phyloP scores from a whole-genome alignment of 495 filamentous ascomycete genomes.

The Xylaria intraflava region DNA sequence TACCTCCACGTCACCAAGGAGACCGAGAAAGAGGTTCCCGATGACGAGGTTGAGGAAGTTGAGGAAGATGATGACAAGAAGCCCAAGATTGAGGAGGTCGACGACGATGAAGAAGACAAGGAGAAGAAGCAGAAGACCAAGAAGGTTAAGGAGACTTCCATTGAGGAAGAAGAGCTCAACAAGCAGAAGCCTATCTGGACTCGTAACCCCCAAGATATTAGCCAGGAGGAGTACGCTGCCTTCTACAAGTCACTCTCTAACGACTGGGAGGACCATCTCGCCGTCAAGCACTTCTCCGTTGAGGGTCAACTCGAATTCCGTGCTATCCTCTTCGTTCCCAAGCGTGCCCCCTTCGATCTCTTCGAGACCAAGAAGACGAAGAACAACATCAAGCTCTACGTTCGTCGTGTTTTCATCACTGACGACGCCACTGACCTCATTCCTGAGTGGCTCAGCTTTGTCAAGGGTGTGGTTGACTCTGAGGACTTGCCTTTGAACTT shows the following conservation, averaged over 20 bases:
- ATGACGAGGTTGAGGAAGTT: slow-evolving; percentile 82
- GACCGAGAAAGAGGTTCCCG: slow-evolving; percentile 96
- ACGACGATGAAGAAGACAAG: slow-evolving; percentile 78
- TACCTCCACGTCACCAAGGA: slow-evolving; percentile 99
- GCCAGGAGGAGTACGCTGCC: slow-evolving; percentile 89
- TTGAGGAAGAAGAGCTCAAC: slow-evolving; percentile 99
- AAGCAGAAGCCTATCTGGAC: slow-evolving; percentile 99
- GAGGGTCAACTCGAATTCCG: slow-evolving; percentile 99
- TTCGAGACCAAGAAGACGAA: slow-evolving; percentile 99
- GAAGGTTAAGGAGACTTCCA: slow-evolving; percentile 97
- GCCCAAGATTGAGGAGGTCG: slow-evolving; percentile 76
- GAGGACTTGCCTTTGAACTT: slow-evolving; percentile 98
- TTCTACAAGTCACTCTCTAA: slow-evolving; percentile 99
- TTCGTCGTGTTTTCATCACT: slow-evolving; percentile 99
- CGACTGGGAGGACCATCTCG: slow-evolving; percentile 99
- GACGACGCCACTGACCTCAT: slow-evolving; percentile 98
- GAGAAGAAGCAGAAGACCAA: slow-evolving; percentile 94
- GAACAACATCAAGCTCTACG: slow-evolving; percentile 99
- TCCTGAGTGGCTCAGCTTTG: slow-evolving; percentile 97
- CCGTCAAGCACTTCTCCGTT: slow-evolving; percentile 99
- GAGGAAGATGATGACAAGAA: slow-evolving; percentile 64
- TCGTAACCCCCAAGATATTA: slow-evolving; percentile 93
- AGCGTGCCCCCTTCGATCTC: slow-evolving; percentile 98
- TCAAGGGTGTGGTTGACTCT: slow-evolving; percentile 99
- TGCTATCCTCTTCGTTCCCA: slow-evolving; percentile 97